These are phyloP conservation scores for Lepiota venenata DNA, from an alignment of 768 basidiomycete genomes.

Conservation along the genomic window DNA sequence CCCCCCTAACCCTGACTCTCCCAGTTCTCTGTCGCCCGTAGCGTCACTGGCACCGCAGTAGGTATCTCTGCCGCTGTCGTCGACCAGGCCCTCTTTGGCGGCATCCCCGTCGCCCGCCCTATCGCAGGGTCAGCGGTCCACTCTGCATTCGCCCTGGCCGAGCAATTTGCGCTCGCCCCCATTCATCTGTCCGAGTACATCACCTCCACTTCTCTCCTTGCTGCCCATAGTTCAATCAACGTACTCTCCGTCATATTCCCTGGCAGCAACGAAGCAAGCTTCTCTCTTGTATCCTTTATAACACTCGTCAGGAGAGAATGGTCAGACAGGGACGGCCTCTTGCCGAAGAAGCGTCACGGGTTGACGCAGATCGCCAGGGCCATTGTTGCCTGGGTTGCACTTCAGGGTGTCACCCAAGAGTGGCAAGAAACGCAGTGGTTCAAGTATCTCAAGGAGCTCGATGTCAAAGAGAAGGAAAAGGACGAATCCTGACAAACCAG, in stretches of 20 bases:
- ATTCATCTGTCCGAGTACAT: slow-evolving; percentile 74
- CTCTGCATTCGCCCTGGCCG: slow-evolving; percentile 60
- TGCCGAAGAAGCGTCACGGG: slow-evolving; percentile 60
- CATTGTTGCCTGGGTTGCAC: slow-evolving; percentile 74
- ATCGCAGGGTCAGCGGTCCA: slow-evolving; percentile 57
- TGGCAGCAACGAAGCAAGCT: slow-evolving; percentile 74
- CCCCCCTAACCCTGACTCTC: slow-evolving; percentile 2
- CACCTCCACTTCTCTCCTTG: slow-evolving; percentile 69
- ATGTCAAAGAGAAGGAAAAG: slow-evolving; percentile 45
- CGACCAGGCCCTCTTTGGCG: slow-evolving; percentile 67
- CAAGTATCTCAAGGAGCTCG: slow-evolving; percentile 60
- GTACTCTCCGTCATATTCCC: slow-evolving; percentile 70
- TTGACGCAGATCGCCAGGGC: slow-evolving; percentile 66
- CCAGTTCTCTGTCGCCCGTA: slow-evolving; percentile 69
- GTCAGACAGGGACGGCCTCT: slow-evolving; percentile 49
- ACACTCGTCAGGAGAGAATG: slow-evolving; percentile 78
- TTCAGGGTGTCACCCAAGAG: slow-evolving; percentile 79
- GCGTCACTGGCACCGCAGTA: slow-evolving; percentile 54
- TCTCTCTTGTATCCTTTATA: slow-evolving; percentile 79
- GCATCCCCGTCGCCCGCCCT: slow-evolving; percentile 53
- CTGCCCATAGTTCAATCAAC: slow-evolving; percentile 75
- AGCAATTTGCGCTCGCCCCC: slow-evolving; percentile 71
- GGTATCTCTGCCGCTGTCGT: slow-evolving; percentile 56
- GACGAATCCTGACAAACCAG: slow-evolving; percentile 17
- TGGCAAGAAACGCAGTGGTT: slow-evolving; percentile 77